Evolutionary conservation across 2,329 filamentous ascomycete genomes (phyloP), one percentile per base, ranked within the genome.

Genomic region (Trichoderma brevicompactum): DNA sequence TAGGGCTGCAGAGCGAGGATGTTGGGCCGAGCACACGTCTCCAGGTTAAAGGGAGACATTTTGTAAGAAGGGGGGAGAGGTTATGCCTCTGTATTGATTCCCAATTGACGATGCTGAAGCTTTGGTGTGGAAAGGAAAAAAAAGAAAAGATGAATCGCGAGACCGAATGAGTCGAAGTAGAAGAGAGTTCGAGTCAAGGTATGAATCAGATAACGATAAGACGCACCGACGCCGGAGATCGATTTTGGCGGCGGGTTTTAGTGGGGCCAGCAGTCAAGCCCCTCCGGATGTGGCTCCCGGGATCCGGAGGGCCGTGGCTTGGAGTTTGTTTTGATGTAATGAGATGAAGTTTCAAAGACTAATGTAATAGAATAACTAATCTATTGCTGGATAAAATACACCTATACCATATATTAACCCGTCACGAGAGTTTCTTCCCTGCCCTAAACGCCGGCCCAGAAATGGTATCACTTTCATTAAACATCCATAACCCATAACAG

Each of bases 1-100:
- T 94, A 94, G 44, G 91, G 91, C 73, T 92, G 84, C 54, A 94
- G 81, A 68, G 88, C 83, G 69, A 94, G 79, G 67, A 94, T 93
- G 77, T 94, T 94, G 49, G 89, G 84, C 70, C 91, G 85, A 46
- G 90, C 91, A 74, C 91, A 94, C 68, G 85, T 89, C 71, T 90
- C 80, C 59, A 94, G 80, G 74, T 92, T 86, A 77, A 94, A 94
- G 38, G 88, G 81, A 40, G 86, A 83, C 82, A 87, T 87, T 54
- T 60, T 60, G 56, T 8, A 23, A 7, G 10, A 6, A 46, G 23
- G 17, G 12, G 9, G 28, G 9, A 19, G 17, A 12, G 19, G 49
- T 59, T 52, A 32, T 7, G 52, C 34, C 52, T 64, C 50, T 54
- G 19, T 5, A 40, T 46, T 3, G 9, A 8, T 28, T 48, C 5